Evolutionary conservation across 2,329 filamentous ascomycete species (phyloP).

Genomic region (Phaeosphaeria sp.): DNA sequence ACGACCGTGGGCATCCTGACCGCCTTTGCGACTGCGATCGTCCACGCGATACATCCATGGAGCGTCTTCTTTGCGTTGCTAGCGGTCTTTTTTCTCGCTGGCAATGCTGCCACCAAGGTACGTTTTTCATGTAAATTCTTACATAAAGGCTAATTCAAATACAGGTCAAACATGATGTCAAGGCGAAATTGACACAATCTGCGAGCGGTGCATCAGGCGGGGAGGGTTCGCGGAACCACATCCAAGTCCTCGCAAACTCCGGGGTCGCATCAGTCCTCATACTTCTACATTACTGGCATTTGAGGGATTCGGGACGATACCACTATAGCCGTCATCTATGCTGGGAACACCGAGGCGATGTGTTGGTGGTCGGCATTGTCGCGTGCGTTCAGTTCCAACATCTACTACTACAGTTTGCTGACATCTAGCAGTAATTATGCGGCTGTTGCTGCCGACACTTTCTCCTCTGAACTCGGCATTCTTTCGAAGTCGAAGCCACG

Average conservation of each 20-base stretch:
- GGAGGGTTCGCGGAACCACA: slow-evolving; percentile 81
- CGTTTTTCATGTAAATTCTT: background rate
- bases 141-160: slow-evolving; percentile 2
- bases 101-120: slow-evolving; percentile 83
- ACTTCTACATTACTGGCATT: slow-evolving; percentile 57
- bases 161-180: slow-evolving; percentile 85
- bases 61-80: slow-evolving; percentile 87
- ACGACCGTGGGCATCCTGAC: slow-evolving; percentile 77
- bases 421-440: slow-evolving; percentile 78
- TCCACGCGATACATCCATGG: slow-evolving; percentile 93
- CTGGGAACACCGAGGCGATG: slow-evolving; percentile 48
- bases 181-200: slow-evolving; percentile 80
- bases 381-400: slow-evolving; percentile 41
- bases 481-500: slow-evolving; percentile 77
- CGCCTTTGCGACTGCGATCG: slow-evolving; percentile 74
- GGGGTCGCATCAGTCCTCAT: slow-evolving; percentile 74
- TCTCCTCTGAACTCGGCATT: slow-evolving; percentile 94
- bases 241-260: slow-evolving; percentile 93
- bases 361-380: slow-evolving; percentile 57
- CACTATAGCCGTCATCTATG: slow-evolving; percentile 41
- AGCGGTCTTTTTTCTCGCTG: slow-evolving; percentile 84
- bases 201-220: slow-evolving; percentile 76
- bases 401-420: slow-evolving; percentile 10
- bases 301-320: slow-evolving; percentile 47
- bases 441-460: slow-evolving; percentile 89